Evolutionary conservation across 106 monocot species (phyloP).

Genomic region (Alisma plantagoaquatica): DNA sequence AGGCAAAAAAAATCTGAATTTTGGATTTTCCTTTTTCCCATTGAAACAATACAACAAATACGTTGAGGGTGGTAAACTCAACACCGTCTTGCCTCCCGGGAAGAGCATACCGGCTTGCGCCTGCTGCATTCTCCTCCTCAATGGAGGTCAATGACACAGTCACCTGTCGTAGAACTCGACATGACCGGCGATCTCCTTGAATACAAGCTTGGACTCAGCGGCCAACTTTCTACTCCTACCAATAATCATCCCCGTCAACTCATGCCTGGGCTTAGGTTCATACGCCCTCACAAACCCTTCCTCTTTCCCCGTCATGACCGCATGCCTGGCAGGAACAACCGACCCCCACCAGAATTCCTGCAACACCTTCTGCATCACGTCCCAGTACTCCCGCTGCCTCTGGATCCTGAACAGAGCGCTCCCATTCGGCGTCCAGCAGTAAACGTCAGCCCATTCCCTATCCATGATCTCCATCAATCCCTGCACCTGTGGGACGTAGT

Average conservation of each 20-base stretch:
- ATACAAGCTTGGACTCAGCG: conserved; percentile 46
- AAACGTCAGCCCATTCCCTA: conserved; percentile 88
- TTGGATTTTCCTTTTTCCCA: too few species aligned
- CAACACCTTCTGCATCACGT: conserved; percentile 50
- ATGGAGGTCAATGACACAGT: too few species aligned
- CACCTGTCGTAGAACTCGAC: conserved; percentile 78
- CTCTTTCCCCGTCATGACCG: conserved; percentile 30
- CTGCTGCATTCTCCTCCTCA: background rate
- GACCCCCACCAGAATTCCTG: conserved; percentile 78
- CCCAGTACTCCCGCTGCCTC: conserved; percentile 69
- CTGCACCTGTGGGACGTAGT: conserved; percentile 97
- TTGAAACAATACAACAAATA: too few species aligned
- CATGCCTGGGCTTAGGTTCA: conserved; percentile 49
- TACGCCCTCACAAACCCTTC: conserved; percentile 32
- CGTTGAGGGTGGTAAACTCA: too few species aligned
- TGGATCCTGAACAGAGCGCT: conserved; percentile 61
- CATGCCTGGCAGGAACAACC: conserved; percentile 82
- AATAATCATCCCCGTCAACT: conserved; percentile 44
- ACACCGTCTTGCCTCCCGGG: too few species aligned
- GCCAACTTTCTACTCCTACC: conserved; percentile 64
- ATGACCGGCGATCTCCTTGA: conserved; percentile 68
- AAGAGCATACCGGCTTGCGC: too few species aligned
- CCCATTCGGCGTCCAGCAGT: conserved; percentile 93
- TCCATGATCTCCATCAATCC: conserved; percentile 99
- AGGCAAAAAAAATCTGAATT: too few species aligned